Evolutionary conservation across 2,329 filamentous ascomycete species (phyloP).

Genomic region (Alternaria brassicae): DNA sequence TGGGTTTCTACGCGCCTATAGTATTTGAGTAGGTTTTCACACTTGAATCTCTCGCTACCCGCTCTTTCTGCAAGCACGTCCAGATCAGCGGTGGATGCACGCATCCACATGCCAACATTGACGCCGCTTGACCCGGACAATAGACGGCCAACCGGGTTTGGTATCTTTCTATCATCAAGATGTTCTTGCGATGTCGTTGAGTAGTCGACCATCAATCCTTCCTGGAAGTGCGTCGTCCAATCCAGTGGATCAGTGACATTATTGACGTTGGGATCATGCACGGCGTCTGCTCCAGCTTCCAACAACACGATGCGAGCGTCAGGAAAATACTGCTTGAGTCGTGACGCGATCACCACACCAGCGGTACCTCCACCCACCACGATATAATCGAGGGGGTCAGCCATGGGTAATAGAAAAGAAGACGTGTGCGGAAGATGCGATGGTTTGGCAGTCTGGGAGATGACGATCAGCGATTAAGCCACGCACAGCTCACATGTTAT

Average conservation of each 20-base stretch:
- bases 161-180: constrained; percentile 17
- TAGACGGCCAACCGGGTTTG: constrained; percentile 21
- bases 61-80: constrained; percentile 21
- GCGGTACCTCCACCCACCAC: constrained; percentile 38
- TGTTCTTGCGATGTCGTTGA: constrained; percentile 25
- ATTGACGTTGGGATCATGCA: constrained; percentile 11
- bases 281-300: constrained; percentile 26
- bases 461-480: neutral
- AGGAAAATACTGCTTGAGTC: constrained; percentile 22
- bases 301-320: constrained; percentile 15
- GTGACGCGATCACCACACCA: constrained; percentile 30
- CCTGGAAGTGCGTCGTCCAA: constrained; percentile 7
- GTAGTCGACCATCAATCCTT: constrained; percentile 23
- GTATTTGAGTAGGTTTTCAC: constrained; percentile 24
- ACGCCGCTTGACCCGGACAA: constrained; percentile 26
- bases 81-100: constrained; percentile 22
- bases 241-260: constrained; percentile 11
- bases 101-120: constrained; percentile 28
- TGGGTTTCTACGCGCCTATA: constrained; percentile 22
- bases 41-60: constrained; percentile 21
- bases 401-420: neutral
- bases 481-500: neutral
- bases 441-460: neutral
- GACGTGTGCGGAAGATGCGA: neutral
- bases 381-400: constrained; percentile 24